Conservation (phyloP, 2,329 filamentous ascomycete genomes). For the Neurospora crassa region DNA sequence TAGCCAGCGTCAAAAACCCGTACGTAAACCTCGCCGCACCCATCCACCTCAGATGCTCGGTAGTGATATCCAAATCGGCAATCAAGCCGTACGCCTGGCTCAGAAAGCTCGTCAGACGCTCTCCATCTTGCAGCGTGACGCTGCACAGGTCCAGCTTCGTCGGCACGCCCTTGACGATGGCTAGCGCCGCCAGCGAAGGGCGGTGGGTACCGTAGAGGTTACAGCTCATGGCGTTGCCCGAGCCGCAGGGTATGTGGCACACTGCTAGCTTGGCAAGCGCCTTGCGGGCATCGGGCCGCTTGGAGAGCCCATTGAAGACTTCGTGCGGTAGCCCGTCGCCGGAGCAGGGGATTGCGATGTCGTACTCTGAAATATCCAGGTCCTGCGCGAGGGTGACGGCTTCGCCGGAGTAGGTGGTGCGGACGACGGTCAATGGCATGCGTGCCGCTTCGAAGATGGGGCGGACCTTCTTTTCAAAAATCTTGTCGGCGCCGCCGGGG, state of each 20-base stretch:
- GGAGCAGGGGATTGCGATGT: slow-evolving; percentile 81
- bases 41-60: slow-evolving; percentile 91
- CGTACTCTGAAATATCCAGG: slow-evolving; percentile 69
- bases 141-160: slow-evolving; percentile 80
- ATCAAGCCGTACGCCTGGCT: slow-evolving; percentile 86
- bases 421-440: slow-evolving; percentile 65
- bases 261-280: slow-evolving; percentile 73
- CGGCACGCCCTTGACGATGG: slow-evolving; percentile 78
- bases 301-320: slow-evolving; percentile 85
- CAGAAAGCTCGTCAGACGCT: slow-evolving; percentile 73
- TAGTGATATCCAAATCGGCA: slow-evolving; percentile 81
- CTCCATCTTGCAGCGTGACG: slow-evolving; percentile 65
- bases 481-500: slow-evolving; percentile 62
- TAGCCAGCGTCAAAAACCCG: slow-evolving; percentile 68
- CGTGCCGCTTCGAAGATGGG: slow-evolving; percentile 76
- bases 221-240: slow-evolving; percentile 86
- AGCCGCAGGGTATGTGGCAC: slow-evolving; percentile 82
- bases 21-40: slow-evolving; percentile 75
- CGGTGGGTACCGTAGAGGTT: slow-evolving; percentile 78
- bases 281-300: slow-evolving; percentile 61
- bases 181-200: slow-evolving; percentile 66
- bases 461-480: slow-evolving; percentile 66
- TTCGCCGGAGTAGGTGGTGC: slow-evolving; percentile 64
- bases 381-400: slow-evolving; percentile 66
- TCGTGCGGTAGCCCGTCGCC: slow-evolving; percentile 89